Evolutionary conservation across 257 asterid genomes (phyloP), one percentile per base, ranked within the genome.

Genomic region (Salvia splendens): DNA sequence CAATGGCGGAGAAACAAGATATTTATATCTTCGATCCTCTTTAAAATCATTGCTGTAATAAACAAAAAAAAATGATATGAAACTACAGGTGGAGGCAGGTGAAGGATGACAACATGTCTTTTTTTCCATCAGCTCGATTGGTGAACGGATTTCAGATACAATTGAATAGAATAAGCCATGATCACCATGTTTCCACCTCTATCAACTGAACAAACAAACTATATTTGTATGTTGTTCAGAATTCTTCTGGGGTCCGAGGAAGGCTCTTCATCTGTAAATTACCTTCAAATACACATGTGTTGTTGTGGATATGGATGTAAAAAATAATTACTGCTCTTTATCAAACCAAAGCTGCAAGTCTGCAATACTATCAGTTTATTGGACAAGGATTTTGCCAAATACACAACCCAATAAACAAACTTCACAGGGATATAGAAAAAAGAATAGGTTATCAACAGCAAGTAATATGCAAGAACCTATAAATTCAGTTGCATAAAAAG

Each of bases 81-180:
- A 60, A 32, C 43, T 66, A 12, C 69, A 90, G 98, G 84, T 91
- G 98, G 98, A 81, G 76, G 67, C 98, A 89, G 70, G 68, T 85
- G 53, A 87, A 84, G 86, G 92, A 89, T 68, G 98, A 91, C 52
- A 67, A 62, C 61, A 85, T 89, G 96, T 89, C 96, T 9, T 91
- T 87, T 81, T 91, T 91, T 73, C 98, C 96, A 32, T 91, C 98
- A 4, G 98, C 98, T 58, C 83, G 96, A 68, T 68, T 91, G 87
- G 89, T 87, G 76, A 89, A 89, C 63, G 98, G 98, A 16, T 89
- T 91, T 71, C 83, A 85, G 66, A 85, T 91, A 67, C 95, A 84
- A 69, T 56, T 91, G 60, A 82, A 66, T 35, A 82, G 76, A 76
- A 58, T 51, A 54, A 30, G 36, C 7, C 12, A 53, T 36, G 52